Base-by-base conservation (phyloP, 768 basidiomycete species). In the Lyophyllum semitale region DNA sequence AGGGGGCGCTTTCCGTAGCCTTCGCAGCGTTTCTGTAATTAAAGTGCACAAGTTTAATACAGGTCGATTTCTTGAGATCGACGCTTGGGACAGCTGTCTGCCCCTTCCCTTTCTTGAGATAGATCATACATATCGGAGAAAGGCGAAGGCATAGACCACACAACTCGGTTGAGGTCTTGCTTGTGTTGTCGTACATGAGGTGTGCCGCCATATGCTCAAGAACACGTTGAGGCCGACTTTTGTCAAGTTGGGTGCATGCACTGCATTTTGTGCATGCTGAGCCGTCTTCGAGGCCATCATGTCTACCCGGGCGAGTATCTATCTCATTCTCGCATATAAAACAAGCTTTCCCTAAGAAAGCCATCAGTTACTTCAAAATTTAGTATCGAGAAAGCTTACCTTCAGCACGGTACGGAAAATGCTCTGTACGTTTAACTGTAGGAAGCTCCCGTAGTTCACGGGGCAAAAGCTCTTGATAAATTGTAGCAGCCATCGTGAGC, bases 1-100 rank as follows among this genome's bases (percentile, higher is more conserved):
- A 56, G 15, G 55, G 55, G 15, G 48, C 41, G 17, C 48, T 30
- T 17, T 23, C 18, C 20, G 40, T 50, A n/a, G 42, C 50, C 30
- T 32, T 29, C 20, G 48, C 38, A 3, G 43, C 48, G 37, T 44
- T 35, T 1, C 12, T n/a, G 27, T 56, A 56, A 1, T 41, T 44
- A 7, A 56, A 49, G 2, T 27, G 50, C 0, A 51, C n/a, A 7
- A 32, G 29, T 3, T 8, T 38, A 22, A 35, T 3, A 48, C 47
- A 48, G 2, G 18, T 22, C 20, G 40, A 20, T 2, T 18, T 4
- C 11, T 18, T 11, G 6, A 4, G 7, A 11, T 41, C 40, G 18
- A 41, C 20, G 4, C 4, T 41, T 4, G n/a, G n/a, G 4, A 18
- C 20, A 22, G 4, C 40, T 3, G n/a, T 11, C 4, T 4, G 6